Percentiles rank a stretch among this genome's conserved stretches.
These are phyloP conservation scores for Drosera capensis DNA, from an alignment of 148 eudicot genomes.

Conservation along the genomic window DNA sequence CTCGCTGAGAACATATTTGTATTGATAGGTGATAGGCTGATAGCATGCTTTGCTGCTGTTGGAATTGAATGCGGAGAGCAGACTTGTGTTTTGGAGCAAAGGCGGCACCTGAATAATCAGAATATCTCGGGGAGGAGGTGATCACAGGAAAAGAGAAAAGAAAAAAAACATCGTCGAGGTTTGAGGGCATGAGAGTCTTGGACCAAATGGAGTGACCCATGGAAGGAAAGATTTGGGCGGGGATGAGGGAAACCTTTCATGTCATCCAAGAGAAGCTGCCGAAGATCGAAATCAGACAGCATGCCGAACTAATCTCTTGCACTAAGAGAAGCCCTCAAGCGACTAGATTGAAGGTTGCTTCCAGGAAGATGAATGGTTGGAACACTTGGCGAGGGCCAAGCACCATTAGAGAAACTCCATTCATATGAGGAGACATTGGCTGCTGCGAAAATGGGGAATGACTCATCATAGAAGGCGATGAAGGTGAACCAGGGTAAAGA, in stretches of 20 bases:
- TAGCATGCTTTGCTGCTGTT: constrained; percentile 63
- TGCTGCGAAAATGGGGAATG: constrained; percentile 42
- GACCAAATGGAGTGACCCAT: constrained; percentile 33
- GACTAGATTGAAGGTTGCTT: constrained; percentile 57
- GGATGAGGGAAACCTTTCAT: constrained; percentile 32
- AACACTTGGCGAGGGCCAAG: constrained; percentile 52
- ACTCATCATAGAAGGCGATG: constrained; percentile 32
- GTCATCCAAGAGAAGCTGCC: constrained; percentile 34
- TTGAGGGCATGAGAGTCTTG: constrained; percentile 51
- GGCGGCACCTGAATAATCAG: constrained; percentile 36
- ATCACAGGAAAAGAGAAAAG: constrained; percentile 49
- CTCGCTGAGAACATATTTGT: constrained; percentile 53
- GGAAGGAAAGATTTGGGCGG: constrained; percentile 25
- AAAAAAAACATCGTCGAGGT: constrained; percentile 57
- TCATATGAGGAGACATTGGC: constrained; percentile 48
- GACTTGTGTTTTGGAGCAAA: constrained; percentile 69
- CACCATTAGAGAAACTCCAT: constrained; percentile 21
- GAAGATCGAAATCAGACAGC: constrained; percentile 39
- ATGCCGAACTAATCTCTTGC: constrained; percentile 44
- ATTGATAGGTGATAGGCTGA: constrained; percentile 47
- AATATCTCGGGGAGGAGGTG: constrained; percentile 46
- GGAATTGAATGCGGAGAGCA: constrained; percentile 47
- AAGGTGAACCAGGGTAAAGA: constrained; percentile 62
- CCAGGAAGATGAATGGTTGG: constrained; percentile 63
- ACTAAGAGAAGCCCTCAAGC: constrained; percentile 55